phyloP scores from a whole-genome alignment of 2,329 filamentous ascomycete genomes.

The Fusarium anguioides region DNA sequence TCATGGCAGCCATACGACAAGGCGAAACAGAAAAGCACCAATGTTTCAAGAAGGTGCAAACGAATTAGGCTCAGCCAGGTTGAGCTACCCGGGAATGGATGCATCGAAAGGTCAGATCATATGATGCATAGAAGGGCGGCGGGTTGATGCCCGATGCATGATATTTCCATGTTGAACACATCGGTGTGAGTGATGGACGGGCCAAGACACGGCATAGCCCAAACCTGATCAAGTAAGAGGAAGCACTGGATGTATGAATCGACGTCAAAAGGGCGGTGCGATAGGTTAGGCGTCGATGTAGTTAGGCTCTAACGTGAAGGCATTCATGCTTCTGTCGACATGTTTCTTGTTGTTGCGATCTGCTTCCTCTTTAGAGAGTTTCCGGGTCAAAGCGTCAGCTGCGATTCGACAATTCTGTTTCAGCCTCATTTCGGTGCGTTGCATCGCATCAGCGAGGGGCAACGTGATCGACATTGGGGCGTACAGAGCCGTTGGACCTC shows the following conservation, averaged over 20 bases:
- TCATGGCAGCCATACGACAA: background rate
- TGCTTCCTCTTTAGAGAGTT: conserved; percentile 10
- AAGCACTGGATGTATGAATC: background rate
- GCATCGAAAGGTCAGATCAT: conserved; percentile 14
- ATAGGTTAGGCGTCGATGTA: conserved; percentile 26
- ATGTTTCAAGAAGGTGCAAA: background rate
- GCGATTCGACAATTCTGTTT: conserved; percentile 34
- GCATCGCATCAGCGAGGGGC: conserved; percentile 39
- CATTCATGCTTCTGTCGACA: conserved; percentile 8
- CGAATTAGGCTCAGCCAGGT: background rate
- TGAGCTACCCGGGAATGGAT: conserved; percentile 5
- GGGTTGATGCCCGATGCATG: conserved; percentile 33
- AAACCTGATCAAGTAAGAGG: conserved; percentile 4
- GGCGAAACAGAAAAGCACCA: background rate
- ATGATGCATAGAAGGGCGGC: conserved; percentile 6
- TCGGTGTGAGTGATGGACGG: background rate
- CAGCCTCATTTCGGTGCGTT: conserved; percentile 39
- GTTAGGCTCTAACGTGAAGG: conserved; percentile 20
- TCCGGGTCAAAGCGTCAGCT: conserved; percentile 8
- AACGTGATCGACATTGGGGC: conserved; percentile 41
- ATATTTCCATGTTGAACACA: conserved; percentile 9
- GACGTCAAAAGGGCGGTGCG: conserved; percentile 12
- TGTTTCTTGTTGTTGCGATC: conserved; percentile 15
- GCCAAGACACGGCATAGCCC: conserved; percentile 3
- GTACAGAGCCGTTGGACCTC: conserved; percentile 24